Conservation (phyloP, 768 basidiomycete species). For the Guyanaporus albipodus region DNA sequence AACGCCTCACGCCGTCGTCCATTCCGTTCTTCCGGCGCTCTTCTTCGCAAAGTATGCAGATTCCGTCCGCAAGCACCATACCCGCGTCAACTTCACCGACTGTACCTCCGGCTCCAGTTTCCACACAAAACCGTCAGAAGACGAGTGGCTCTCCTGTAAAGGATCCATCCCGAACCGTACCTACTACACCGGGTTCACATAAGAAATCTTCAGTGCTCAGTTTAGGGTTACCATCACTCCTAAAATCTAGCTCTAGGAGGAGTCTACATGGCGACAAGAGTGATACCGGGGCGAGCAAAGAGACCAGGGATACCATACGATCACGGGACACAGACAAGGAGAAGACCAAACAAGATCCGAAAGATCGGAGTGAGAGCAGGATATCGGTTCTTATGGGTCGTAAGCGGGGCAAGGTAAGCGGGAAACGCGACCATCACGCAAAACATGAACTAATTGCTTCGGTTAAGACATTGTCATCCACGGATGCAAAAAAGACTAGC, state of each 20-base stretch:
- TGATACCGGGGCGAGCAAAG: conserved; percentile 37
- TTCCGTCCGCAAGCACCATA: conserved; percentile 43
- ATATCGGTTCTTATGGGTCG: conserved; percentile 85
- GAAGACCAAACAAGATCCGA: conserved; percentile 66
- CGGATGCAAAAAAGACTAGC: conserved; percentile 71
- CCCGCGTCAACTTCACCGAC: conserved; percentile 48
- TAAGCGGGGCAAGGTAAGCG: conserved; percentile 83
- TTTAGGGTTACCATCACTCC: conserved; percentile 72
- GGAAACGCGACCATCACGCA: not conserved
- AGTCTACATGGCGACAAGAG: conserved; percentile 65
- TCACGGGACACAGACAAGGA: conserved; percentile 45
- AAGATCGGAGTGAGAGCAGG: conserved; percentile 85
- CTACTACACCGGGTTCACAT: conserved; percentile 56
- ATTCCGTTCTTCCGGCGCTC: conserved; percentile 94
- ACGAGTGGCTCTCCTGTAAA: conserved; percentile 49
- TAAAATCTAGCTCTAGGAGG: conserved; percentile 82
- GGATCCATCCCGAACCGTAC: conserved; percentile 49
- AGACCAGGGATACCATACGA: conserved; percentile 51
- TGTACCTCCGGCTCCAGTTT: conserved; percentile 44
- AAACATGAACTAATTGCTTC: conserved; percentile 9
- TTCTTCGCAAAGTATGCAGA: conserved; percentile 82
- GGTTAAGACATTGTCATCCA: conserved; percentile 74
- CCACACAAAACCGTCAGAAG: conserved; percentile 41
- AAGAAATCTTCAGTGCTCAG: conserved; percentile 84
- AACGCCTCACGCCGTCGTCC: conserved; percentile 85